phyloP scores from a whole-genome alignment of 345 rosid genomes.

The Eucalyptus sp. region DNA sequence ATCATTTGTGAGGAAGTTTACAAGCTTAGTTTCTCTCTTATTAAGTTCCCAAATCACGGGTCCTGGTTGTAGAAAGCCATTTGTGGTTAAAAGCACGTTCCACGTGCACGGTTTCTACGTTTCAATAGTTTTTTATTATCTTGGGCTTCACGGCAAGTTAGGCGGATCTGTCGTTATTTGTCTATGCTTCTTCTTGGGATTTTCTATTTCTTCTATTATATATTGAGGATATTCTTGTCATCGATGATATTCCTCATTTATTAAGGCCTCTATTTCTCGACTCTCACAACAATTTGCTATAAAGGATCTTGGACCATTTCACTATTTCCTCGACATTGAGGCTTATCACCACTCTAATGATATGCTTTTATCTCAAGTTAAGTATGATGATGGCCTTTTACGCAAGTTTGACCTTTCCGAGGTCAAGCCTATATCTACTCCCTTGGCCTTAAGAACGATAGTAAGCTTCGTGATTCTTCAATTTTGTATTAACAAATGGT shows the following conservation, averaged over 20 bases:
- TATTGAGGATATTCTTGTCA: not conserved
- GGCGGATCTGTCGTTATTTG: accelerated
- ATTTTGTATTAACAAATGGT: not conserved
- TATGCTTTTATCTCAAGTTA: not conserved
- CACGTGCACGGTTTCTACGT: not conserved
- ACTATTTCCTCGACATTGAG: not conserved
- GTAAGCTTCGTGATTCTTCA: not conserved
- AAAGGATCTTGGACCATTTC: not conserved
- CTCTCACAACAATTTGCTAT: not conserved
- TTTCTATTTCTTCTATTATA: not conserved
- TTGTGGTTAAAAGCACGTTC: not conserved
- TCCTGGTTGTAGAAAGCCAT: not conserved
- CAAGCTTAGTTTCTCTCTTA: not conserved
- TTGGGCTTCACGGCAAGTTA: not conserved
- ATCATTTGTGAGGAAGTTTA: not conserved
- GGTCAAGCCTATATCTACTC: not conserved
- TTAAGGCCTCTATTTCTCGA: not conserved
- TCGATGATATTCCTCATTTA: not conserved
- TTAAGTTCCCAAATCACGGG: not conserved
- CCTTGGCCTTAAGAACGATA: not conserved
- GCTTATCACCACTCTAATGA: not conserved
- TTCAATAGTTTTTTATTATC: not conserved
- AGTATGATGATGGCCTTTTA: not conserved
- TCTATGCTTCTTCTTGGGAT: not conserved
- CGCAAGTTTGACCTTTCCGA: not conserved